A percentile compares a stretch with the other conserved stretches of the same genome.
phyloP scores from a whole-genome alignment of 129 eudicot species.

The Pulicaria dysenterica region DNA sequence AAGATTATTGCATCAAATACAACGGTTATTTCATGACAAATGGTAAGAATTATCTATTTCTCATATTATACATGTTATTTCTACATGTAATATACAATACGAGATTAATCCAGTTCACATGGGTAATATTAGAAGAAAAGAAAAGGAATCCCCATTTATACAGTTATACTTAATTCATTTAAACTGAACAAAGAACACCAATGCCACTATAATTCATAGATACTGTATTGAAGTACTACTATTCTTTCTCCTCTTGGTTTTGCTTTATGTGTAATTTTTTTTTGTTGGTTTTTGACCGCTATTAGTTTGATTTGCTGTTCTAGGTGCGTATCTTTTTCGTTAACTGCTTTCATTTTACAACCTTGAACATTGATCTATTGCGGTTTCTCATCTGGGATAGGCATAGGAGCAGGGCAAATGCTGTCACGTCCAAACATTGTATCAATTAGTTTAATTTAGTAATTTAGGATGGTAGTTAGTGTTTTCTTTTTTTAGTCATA shows the following conservation, averaged over 20 bases:
- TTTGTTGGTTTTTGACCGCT: too few relatives aligned
- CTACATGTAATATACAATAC: slow-evolving; percentile 5
- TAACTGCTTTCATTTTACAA: too few relatives aligned
- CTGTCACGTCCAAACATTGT: too few relatives aligned
- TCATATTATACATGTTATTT: neutral
- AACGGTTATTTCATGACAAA: slow-evolving; percentile 36
- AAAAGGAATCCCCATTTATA: neutral
- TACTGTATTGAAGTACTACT: neutral
- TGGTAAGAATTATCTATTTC: neutral
- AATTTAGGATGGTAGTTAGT: too few relatives aligned
- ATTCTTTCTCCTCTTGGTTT: neutral
- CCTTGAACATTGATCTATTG: too few relatives aligned
- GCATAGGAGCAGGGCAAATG: too few relatives aligned
- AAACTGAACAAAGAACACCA: neutral
- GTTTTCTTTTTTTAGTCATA: too few relatives aligned
- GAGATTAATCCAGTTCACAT: slow-evolving; percentile 7
- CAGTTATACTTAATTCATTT: neutral
- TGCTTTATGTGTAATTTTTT: too few relatives aligned
- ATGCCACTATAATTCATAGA: neutral
- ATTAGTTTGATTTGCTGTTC: too few relatives aligned
- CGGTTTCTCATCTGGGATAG: too few relatives aligned
- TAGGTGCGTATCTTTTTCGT: too few relatives aligned
- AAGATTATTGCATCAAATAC: slow-evolving; percentile 56
- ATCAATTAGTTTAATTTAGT: too few relatives aligned
- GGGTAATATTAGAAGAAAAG: neutral